Evolutionary conservation across 805 yeast species (phyloP).

Genomic region (Metschnikowia reukaufii): DNA sequence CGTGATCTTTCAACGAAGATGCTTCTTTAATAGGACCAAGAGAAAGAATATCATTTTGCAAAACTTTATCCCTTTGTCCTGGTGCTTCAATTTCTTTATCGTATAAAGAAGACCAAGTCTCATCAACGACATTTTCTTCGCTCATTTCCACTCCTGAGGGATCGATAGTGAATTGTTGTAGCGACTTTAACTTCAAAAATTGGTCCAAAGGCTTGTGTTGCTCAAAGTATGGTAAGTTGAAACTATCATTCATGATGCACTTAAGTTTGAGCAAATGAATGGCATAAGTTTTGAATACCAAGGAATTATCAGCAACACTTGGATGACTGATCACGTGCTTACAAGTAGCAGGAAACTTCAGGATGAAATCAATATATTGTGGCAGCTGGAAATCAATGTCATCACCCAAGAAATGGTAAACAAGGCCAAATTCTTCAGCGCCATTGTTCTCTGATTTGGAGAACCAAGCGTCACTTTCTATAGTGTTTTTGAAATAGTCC

Average conservation of each 20-base stretch:
- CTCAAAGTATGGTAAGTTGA: slow-evolving; percentile 41
- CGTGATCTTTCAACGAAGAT: slow-evolving; percentile 45
- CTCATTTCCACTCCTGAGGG: slow-evolving; percentile 25
- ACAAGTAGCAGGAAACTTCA: slow-evolving; percentile 50
- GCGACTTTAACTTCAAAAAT: slow-evolving; percentile 28
- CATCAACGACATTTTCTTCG: slow-evolving; percentile 15
- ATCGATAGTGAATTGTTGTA: slow-evolving; percentile 30
- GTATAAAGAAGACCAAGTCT: slow-evolving; percentile 32
- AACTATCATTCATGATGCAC: slow-evolving; percentile 45
- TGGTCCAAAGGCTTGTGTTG: slow-evolving; percentile 17
- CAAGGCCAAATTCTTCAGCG: slow-evolving; percentile 46
- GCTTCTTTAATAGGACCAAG: slow-evolving; percentile 15
- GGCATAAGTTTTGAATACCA: slow-evolving; percentile 59
- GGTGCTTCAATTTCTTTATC: slow-evolving; percentile 25
- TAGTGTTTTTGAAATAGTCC: slow-evolving; percentile 39
- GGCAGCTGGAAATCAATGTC: slow-evolving; percentile 47
- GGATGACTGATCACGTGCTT: slow-evolving; percentile 76
- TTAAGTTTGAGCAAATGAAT: slow-evolving; percentile 56
- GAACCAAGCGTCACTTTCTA: slow-evolving; percentile 34
- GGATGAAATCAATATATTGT: slow-evolving; percentile 50
- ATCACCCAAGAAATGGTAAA: slow-evolving; percentile 78
- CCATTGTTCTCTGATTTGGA: slow-evolving; percentile 26
- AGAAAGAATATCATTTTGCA: slow-evolving; percentile 23
- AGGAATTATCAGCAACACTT: slow-evolving; percentile 55
- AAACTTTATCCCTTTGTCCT: slow-evolving; percentile 16